phyloP scores from a whole-genome alignment of 2,329 filamentous ascomycete species.

The Sporothrix mexicana region DNA sequence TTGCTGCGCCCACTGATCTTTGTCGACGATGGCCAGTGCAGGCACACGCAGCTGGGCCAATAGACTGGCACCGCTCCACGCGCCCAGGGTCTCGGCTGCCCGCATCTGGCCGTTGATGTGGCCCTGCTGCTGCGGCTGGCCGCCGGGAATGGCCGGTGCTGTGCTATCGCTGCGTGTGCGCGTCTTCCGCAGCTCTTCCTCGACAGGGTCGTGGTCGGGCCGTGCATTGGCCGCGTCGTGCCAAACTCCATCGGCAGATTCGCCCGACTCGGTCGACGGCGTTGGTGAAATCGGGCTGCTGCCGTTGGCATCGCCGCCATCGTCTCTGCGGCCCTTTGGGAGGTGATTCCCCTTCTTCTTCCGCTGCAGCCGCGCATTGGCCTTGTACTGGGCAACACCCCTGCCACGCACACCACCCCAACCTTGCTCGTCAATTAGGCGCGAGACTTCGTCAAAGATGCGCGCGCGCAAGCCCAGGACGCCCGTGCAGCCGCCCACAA shows the following conservation, averaged over 20 bases:
- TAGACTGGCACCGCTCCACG: constrained; percentile 77
- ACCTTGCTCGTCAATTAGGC: constrained; percentile 69
- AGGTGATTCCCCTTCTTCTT: constrained; percentile 1
- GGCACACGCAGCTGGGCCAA: constrained; percentile 71
- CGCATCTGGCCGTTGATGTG: constrained; percentile 59
- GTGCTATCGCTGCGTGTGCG: constrained; percentile 41
- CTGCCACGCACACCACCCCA: constrained; percentile 81
- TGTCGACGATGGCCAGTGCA: constrained; percentile 71
- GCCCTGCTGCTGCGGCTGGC: constrained; percentile 31
- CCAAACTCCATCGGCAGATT: constrained; percentile 43
- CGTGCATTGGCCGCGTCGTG: constrained; percentile 52
- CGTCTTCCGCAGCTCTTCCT: constrained; percentile 58
- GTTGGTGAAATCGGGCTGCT: constrained; percentile 26
- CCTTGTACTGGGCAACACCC: constrained; percentile 61
- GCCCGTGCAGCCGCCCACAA: constrained; percentile 79
- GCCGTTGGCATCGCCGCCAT: constrained; percentile 38
- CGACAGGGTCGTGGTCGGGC: constrained; percentile 63
- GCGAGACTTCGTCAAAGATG: constrained; percentile 74
- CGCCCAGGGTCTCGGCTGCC: constrained; percentile 70
- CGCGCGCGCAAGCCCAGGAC: constrained; percentile 81
- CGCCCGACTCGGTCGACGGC: not conserved
- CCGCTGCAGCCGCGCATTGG: constrained; percentile 51
- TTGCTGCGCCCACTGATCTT: constrained; percentile 72
- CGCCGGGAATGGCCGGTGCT: constrained; percentile 2
- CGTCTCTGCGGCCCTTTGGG: constrained; percentile 34